A percentile compares a stretch with the other conserved stretches of the same genome.
Evolutionary conservation across 306 rosid genomes (phyloP).

Genomic region (Oemleria cerasiformis): DNA sequence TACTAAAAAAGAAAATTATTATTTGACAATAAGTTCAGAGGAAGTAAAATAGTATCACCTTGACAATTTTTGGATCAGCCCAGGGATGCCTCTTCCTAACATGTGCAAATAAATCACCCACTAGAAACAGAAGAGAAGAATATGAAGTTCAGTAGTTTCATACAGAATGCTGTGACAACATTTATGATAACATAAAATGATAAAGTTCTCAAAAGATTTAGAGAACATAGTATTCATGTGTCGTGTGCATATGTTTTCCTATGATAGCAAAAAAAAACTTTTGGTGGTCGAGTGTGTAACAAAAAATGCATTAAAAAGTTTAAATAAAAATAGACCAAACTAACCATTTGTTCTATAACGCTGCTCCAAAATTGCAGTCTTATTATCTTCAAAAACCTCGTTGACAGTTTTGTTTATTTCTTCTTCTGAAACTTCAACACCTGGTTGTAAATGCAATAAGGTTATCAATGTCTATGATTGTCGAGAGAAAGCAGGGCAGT

Average conservation of each 20-base stretch:
- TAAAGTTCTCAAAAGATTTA: background rate
- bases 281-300: background rate
- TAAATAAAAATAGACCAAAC: constrained; percentile 1
- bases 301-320: background rate
- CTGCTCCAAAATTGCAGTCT: constrained; percentile 60
- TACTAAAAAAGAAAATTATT: background rate
- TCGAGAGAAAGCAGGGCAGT: background rate
- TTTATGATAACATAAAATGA: background rate
- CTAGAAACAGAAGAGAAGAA: constrained; percentile 38
- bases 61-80: constrained; percentile 93
- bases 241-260: background rate
- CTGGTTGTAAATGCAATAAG: constrained; percentile 35
- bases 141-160: constrained; percentile 3
- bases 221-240: background rate
- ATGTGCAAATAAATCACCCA: constrained; percentile 82
- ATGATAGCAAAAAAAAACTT: background rate
- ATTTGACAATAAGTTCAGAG: background rate
- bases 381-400: constrained; percentile 71
- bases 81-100: constrained; percentile 85
- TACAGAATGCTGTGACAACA: background rate
- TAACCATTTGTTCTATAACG: constrained; percentile 76
- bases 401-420: constrained; percentile 60
- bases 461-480: constrained; percentile 7
- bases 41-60: constrained; percentile 44
- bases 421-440: constrained; percentile 76